Evolutionary conservation across 805 yeast species (phyloP).

Genomic region (Maudiozyma barnettii): DNA sequence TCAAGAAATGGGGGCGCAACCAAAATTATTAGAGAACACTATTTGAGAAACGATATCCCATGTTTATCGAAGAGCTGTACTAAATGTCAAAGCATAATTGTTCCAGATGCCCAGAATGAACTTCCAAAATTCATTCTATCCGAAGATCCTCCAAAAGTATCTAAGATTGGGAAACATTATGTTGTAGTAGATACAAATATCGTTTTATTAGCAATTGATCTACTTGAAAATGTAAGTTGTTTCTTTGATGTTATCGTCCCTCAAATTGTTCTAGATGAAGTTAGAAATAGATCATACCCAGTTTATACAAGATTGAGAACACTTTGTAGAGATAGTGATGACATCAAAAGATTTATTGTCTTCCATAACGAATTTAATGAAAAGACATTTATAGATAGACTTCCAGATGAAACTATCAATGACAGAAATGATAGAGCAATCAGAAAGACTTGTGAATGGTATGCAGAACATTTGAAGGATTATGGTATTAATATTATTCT

Average conservation of each 20-base stretch:
- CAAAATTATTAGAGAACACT: slow-evolving; percentile 85
- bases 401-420: slow-evolving; percentile 60
- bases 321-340: slow-evolving; percentile 45
- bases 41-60: slow-evolving; percentile 84
- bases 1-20: slow-evolving; percentile 85
- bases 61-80: slow-evolving; percentile 70
- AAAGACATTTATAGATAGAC: slow-evolving; percentile 56
- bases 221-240: slow-evolving; percentile 65
- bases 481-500: slow-evolving; percentile 40
- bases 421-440: slow-evolving; percentile 91
- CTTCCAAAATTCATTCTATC: slow-evolving; percentile 60
- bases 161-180: slow-evolving; percentile 61
- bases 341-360: slow-evolving; percentile 72
- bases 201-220: slow-evolving; percentile 78
- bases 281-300: slow-evolving; percentile 77
- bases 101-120: slow-evolving; percentile 57
- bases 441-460: slow-evolving; percentile 66
- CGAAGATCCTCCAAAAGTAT: slow-evolving; percentile 43
- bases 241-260: slow-evolving; percentile 90
- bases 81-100: slow-evolving; percentile 44
- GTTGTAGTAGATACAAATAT: slow-evolving; percentile 82
- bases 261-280: slow-evolving; percentile 91
- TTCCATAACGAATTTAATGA: slow-evolving; percentile 87
- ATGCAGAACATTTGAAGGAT: slow-evolving; percentile 48
- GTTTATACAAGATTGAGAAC: slow-evolving; percentile 77